Base-by-base conservation (phyloP, 768 basidiomycete species). In the Hygrocybe punicea region DNA sequence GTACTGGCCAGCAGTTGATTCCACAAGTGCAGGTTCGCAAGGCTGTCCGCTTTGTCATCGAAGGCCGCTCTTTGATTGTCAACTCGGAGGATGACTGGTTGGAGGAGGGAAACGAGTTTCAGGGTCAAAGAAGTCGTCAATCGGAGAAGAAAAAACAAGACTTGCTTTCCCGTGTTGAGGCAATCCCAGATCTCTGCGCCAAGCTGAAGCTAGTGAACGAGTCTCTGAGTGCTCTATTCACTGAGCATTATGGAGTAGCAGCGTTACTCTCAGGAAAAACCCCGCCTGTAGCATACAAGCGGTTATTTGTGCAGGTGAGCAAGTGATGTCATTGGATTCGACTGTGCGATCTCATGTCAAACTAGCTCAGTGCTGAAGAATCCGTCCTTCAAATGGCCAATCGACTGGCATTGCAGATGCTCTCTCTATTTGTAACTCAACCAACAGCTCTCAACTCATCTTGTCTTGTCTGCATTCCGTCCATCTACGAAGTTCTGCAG, bases 301-400 rank as follows among this genome's bases (percentile, higher is more conserved):
- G 39, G 14, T 44, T 62, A 4, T 62, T 62, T 25, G 29, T 58
- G 6, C 57, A 56, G 51, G 62, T 63, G 35, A 33, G 50, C 25
- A 6, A 6, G 4, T 9, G n/a, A 29, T 29, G 29, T 17, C 16
- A 56, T 17, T 14, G 10, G 16, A 6, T 35, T 50, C 10, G 14
- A 39, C 14, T 24, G 14, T 5, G 9, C 29, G 2, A 21, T 14
- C 25, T 39, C 24, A 53, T 49, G 17, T 44, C 25, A 37, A 34
- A 21, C 55, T 44, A 66, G 67, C 37, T 68, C 24, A 51, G 58
- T 10, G 63, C 60, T 1, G 67, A 66, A 55, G 65, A 59, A 46
- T 68, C 67, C 1, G 62, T 68, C 7, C 40, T 67, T 1, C 65
- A 66, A 44, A 51, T 65, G 50, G 50, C 56, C 2, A 65, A 56